phyloP scores from a whole-genome alignment of 257 asterid species.

The Verbascum thapsus region DNA sequence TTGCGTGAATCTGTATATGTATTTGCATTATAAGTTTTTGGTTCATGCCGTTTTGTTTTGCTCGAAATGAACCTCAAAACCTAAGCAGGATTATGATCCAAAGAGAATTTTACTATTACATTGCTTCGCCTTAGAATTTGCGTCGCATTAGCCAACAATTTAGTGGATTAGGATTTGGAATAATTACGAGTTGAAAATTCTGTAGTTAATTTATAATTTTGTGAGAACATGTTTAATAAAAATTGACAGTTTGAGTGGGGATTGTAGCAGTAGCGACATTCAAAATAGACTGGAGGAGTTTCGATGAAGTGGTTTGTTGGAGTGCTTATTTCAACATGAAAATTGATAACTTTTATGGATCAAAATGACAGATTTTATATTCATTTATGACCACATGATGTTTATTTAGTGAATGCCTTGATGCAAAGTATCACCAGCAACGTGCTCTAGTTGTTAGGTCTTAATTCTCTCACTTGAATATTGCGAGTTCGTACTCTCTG shows the following conservation, averaged over 20 bases:
- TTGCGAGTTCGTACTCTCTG: too few relatives aligned
- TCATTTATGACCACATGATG: background rate
- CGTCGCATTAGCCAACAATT: too few relatives aligned
- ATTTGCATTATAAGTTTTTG: constrained; percentile 14
- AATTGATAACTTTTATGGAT: too few relatives aligned
- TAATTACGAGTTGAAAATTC: background rate
- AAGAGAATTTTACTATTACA: background rate
- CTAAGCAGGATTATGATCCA: constrained; percentile 13
- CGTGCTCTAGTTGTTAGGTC: too few relatives aligned
- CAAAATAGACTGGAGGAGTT: constrained; percentile 9
- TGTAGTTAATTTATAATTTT: background rate
- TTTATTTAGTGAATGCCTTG: constrained; percentile 5
- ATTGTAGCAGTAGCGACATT: constrained; percentile 4
- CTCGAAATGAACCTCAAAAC: background rate
- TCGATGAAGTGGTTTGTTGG: constrained; percentile 16
- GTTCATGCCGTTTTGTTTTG: background rate
- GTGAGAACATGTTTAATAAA: background rate
- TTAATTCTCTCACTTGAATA: too few relatives aligned
- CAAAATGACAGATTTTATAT: too few relatives aligned
- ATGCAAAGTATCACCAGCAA: constrained; percentile 4
- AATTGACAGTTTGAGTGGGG: constrained; percentile 17
- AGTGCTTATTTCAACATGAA: too few relatives aligned
- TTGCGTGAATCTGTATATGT: background rate
- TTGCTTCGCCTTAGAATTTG: background rate
- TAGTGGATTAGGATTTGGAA: constrained; percentile 5